phyloP scores from a whole-genome alignment of 176 grass and related monocot species.

The Aegilops longissima region DNA sequence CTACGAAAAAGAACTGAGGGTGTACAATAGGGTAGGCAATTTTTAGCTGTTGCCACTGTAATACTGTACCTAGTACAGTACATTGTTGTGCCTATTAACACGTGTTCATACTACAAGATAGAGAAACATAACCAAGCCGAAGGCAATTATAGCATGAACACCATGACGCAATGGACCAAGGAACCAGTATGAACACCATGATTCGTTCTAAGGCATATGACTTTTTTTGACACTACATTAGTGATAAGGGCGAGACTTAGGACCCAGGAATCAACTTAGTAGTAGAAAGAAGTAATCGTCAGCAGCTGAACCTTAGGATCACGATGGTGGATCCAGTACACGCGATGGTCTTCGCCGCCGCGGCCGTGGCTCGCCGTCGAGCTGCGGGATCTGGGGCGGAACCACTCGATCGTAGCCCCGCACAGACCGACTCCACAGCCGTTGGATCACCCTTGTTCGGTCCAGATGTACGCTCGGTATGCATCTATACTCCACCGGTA shows the following conservation, averaged over 20 bases:
- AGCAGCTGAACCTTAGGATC: background rate
- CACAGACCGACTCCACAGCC: background rate
- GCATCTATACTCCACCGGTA: background rate
- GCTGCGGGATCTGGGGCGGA: background rate
- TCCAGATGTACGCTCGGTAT: background rate
- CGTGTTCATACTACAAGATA: background rate
- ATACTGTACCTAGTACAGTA: background rate
- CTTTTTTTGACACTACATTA: too few relatives aligned
- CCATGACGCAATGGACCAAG: too few relatives aligned
- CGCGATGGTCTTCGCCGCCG: background rate
- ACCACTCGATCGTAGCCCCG: background rate
- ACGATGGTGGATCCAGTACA: background rate
- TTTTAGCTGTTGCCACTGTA: constrained; percentile 49
- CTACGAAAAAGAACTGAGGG: constrained; percentile 15
- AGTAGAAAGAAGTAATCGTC: background rate
- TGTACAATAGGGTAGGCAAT: constrained; percentile 44
- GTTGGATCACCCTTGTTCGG: constrained; percentile 25
- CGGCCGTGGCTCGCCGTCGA: background rate
- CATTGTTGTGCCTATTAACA: constrained; percentile 22
- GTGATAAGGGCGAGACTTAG: too few relatives aligned
- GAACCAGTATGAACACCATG: too few relatives aligned
- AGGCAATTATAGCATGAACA: too few relatives aligned
- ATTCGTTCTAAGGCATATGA: too few relatives aligned
- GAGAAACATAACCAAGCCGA: background rate
- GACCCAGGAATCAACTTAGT: background rate